Evolutionary conservation across 148 eudicot genomes (phyloP).

Genomic region (Chenopodium formosanum): DNA sequence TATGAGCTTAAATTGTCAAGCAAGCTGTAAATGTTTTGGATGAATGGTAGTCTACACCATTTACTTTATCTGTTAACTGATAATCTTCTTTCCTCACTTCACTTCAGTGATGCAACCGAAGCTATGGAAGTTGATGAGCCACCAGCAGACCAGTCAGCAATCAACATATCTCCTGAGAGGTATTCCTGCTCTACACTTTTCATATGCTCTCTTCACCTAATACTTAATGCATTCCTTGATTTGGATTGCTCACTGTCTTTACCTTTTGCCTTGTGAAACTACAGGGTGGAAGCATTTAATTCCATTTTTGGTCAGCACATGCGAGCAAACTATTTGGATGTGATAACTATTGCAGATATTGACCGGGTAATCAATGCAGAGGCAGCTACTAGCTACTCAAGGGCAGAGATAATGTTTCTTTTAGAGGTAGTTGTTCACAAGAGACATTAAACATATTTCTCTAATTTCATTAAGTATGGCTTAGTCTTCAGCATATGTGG

Average conservation of each 20-base stretch:
- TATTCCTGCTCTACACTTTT: slow-evolving; percentile 16
- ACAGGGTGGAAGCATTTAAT: slow-evolving; percentile 73
- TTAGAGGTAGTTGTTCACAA: slow-evolving; percentile 53
- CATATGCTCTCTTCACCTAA: background rate
- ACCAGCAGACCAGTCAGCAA: slow-evolving; percentile 45
- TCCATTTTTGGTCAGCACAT: slow-evolving; percentile 70
- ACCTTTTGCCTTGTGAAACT: slow-evolving; percentile 16
- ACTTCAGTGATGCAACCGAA: slow-evolving; percentile 40
- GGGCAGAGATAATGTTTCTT: slow-evolving; percentile 56
- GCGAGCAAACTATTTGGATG: slow-evolving; percentile 75
- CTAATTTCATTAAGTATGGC: background rate
- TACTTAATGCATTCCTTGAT: background rate
- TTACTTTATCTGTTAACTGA: background rate
- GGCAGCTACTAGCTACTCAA: slow-evolving; percentile 59
- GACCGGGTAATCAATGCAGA: slow-evolving; percentile 63
- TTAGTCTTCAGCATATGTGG: background rate
- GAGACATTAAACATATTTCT: background rate
- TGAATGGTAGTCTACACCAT: background rate
- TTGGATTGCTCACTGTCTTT: background rate
- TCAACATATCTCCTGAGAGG: slow-evolving; percentile 59
- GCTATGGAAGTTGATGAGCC: slow-evolving; percentile 88
- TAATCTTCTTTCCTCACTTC: slow-evolving; percentile 6
- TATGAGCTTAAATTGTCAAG: background rate
- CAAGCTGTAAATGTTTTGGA: background rate
- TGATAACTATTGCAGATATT: slow-evolving; percentile 65